These are phyloP conservation scores for Saprolegnia parasitica DNA, from an alignment of 352 stramenopile genomes.

Conservation along the genomic window DNA sequence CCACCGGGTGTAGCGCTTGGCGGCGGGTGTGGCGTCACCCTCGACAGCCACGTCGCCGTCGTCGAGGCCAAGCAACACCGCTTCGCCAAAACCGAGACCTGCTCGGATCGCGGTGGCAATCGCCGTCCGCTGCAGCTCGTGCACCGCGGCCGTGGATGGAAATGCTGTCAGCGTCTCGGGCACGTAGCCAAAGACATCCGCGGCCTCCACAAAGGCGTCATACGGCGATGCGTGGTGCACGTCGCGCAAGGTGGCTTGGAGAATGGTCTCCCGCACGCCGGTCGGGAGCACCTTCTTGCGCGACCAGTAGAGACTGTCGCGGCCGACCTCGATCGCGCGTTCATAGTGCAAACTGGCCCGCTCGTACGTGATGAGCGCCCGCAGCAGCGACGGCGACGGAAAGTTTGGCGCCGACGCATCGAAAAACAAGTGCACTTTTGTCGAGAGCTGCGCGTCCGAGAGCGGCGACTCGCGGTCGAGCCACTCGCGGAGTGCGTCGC, in stretches of 20 bases:
- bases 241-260: background rate
- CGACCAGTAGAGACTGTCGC: constrained; percentile 26
- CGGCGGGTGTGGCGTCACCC: background rate
- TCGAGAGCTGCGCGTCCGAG: background rate
- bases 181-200: background rate
- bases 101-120: background rate
- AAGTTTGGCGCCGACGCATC: constrained; percentile 12
- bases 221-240: background rate
- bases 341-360: constrained; percentile 10
- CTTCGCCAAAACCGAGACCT: constrained; percentile 8
- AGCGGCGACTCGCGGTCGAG: constrained; percentile 12
- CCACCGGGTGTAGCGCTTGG: background rate
- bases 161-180: background rate
- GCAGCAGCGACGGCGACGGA: constrained; percentile 13
- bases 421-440: constrained; percentile 18
- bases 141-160: background rate
- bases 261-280: background rate
- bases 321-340: constrained; percentile 1
- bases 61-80: no score
- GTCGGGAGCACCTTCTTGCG: background rate
- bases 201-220: background rate
- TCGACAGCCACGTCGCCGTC: no score
- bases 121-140: background rate
- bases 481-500: constrained; percentile 12
- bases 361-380: constrained; percentile 20